A percentile compares a stretch with the other conserved stretches of the same genome.
Conservation (phyloP, 345 rosid genomes). For the Physaria fendleri region DNA sequence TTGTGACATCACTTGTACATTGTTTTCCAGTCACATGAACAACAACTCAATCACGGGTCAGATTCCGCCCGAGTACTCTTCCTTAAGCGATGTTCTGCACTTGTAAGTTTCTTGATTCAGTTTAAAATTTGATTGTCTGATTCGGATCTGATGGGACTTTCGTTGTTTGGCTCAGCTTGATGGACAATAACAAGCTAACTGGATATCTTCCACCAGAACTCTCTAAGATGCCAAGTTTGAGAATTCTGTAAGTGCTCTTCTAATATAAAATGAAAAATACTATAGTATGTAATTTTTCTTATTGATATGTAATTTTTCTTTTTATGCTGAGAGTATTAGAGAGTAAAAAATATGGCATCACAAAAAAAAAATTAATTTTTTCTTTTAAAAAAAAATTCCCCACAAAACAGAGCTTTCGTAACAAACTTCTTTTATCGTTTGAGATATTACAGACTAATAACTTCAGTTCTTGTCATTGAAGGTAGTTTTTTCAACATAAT, state of each 20-base stretch:
- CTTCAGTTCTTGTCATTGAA: no score
- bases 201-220: conserved; percentile 39
- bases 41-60: conserved; percentile 49
- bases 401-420: no score
- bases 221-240: conserved; percentile 36
- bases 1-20: background rate
- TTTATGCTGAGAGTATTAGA: no score
- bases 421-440: no score
- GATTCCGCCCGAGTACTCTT: conserved; percentile 37
- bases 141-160: background rate
- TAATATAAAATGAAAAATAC: no score
- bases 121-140: background rate
- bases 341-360: no score
- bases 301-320: no score
- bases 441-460: no score
- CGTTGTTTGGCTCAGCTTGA: conserved; percentile 24
- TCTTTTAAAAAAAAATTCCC: no score
- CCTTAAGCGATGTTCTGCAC: conserved; percentile 34
- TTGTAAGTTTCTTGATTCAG: conserved; percentile 29
- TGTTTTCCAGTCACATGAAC: conserved; percentile 39
- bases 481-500: background rate
- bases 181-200: conserved; percentile 46
- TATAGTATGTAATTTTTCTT: no score
- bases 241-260: conserved; percentile 38
- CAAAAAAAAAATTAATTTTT: no score